Conservation (phyloP, 2,329 filamentous ascomycete species). For the Cordyceps militaris region DNA sequence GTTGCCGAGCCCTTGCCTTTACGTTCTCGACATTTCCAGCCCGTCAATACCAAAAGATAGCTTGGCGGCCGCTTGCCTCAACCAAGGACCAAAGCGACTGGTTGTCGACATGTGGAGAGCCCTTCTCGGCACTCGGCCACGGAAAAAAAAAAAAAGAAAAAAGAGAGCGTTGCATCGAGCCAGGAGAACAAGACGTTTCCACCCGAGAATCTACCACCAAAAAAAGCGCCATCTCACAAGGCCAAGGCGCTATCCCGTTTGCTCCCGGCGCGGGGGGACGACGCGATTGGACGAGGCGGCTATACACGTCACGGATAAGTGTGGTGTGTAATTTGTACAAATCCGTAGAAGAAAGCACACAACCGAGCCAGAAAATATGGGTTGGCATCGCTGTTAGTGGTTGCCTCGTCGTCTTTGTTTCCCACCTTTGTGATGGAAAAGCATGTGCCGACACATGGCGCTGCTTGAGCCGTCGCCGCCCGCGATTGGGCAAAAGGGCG, state of each 20-base stretch:
- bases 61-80: too few species aligned
- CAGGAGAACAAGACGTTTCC: slow-evolving; percentile 2
- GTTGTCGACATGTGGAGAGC: slow-evolving; percentile 1
- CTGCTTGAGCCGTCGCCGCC: slow-evolving; percentile 8
- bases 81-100: too few species aligned
- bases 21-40: too few species aligned
- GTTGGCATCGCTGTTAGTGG: background rate
- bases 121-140: slow-evolving; percentile 2
- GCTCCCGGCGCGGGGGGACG: background rate
- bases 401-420: background rate
- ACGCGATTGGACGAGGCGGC: background rate
- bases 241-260: slow-evolving; percentile 1
- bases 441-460: background rate
- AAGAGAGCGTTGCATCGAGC: slow-evolving; percentile 8
- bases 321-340: too few species aligned
- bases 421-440: background rate
- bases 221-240: background rate
- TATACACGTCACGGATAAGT: background rate
- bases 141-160: too few species aligned
- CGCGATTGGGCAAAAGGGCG: slow-evolving; percentile 1
- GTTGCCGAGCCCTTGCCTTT: too few species aligned
- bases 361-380: background rate
- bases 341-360: too few species aligned
- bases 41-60: too few species aligned
- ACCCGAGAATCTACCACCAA: background rate